These are phyloP conservation scores for Talinum fruticosum DNA, from an alignment of 148 eudicot species.

Conservation along the genomic window DNA sequence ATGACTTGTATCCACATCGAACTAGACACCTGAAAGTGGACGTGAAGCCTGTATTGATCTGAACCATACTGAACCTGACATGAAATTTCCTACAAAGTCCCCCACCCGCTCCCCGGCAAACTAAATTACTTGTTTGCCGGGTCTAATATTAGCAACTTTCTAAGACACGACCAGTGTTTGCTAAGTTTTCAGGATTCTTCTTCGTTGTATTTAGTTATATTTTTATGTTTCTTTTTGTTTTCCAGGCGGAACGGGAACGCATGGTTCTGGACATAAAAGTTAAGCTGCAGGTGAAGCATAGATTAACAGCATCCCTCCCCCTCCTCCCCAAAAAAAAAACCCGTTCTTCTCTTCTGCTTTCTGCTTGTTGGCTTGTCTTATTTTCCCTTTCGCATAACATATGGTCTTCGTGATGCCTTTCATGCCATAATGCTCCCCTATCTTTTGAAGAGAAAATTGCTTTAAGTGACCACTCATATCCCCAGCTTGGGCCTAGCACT, in stretches of 20 bases:
- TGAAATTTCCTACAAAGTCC: neutral
- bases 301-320: neutral
- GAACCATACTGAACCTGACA: no score
- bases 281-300: slow-evolving; percentile 75
- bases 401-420: neutral
- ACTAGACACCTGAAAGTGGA: no score
- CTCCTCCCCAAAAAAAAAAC: neutral
- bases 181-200: neutral
- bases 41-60: no score
- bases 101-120: no score
- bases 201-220: slow-evolving; percentile 18
- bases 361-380: neutral
- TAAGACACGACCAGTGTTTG: neutral
- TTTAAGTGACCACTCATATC: no score
- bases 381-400: neutral
- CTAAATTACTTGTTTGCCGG: neutral
- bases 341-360: no score
- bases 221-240: slow-evolving; percentile 24
- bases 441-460: no score
- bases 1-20: no score
- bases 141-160: neutral
- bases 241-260: slow-evolving; percentile 94
- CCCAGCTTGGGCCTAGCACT: no score
- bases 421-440: neutral
- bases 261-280: slow-evolving; percentile 98